Conservation (phyloP, 2,329 filamentous ascomycete species). For the Beauveria caledonica region DNA sequence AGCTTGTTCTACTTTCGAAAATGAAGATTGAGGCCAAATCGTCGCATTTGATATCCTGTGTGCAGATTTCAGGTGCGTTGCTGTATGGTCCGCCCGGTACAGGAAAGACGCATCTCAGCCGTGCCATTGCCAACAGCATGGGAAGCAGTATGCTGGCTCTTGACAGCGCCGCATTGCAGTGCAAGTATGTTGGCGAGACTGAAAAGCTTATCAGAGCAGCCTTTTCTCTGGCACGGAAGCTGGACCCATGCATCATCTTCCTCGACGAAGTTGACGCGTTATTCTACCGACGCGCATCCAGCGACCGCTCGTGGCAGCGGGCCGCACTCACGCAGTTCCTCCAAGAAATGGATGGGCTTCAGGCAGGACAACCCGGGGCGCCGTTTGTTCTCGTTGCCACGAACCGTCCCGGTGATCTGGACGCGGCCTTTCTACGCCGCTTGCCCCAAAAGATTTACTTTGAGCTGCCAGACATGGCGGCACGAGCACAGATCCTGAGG, state of each 20-base stretch:
- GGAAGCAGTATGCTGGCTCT: slow-evolving; percentile 18
- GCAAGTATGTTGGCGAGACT: slow-evolving; percentile 16
- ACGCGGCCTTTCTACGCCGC: slow-evolving; percentile 40
- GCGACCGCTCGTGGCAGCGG: slow-evolving; percentile 11
- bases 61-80: slow-evolving; percentile 17
- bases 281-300: slow-evolving; percentile 9
- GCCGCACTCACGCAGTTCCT: slow-evolving; percentile 21
- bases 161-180: slow-evolving; percentile 12
- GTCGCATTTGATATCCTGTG: neutral
- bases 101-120: slow-evolving; percentile 21
- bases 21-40: neutral
- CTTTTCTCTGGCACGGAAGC: slow-evolving; percentile 19
- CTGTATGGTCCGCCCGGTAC: slow-evolving; percentile 24
- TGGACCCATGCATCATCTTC: slow-evolving; percentile 21
- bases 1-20: neutral
- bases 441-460: slow-evolving; percentile 39
- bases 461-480: slow-evolving; percentile 36
- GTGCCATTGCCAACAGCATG: slow-evolving; percentile 16
- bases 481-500: slow-evolving; percentile 37
- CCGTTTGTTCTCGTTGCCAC: slow-evolving; percentile 22
- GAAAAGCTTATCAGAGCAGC: slow-evolving; percentile 21
- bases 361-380: neutral
- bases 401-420: slow-evolving; percentile 22
- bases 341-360: slow-evolving; percentile 20
- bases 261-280: slow-evolving; percentile 11